A percentile compares a stretch with the other conserved stretches of the same genome.
Conservation (phyloP, 164 flowering plant genomes). For the Cinnamomum chago region DNA sequence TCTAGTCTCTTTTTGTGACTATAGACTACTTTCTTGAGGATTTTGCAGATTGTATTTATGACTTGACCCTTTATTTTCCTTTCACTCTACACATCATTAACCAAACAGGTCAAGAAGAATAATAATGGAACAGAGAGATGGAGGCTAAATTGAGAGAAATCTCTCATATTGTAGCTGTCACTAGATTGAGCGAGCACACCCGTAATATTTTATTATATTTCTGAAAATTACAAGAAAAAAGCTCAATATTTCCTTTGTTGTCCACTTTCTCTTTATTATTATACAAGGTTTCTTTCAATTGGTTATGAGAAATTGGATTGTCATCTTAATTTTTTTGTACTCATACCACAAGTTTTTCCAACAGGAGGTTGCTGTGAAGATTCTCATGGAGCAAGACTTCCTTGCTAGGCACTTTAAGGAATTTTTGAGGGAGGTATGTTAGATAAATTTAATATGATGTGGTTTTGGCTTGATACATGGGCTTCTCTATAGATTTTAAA, state of each 20-base stretch:
- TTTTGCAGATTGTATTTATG: no score
- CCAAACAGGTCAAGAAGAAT: no score
- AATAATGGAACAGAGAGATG: no score
- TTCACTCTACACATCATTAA: no score
- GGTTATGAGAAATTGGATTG: background rate
- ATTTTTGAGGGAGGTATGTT: constrained; percentile 79
- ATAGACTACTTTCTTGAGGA: no score
- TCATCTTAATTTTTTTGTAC: background rate
- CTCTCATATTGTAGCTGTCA: no score
- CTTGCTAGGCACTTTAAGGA: constrained; percentile 75
- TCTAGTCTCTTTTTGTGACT: no score
- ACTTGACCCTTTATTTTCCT: no score
- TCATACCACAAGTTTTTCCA: constrained; percentile 5
- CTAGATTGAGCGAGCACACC: no score
- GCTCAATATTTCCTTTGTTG: background rate
- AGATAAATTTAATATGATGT: background rate
- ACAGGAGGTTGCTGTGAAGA: constrained; percentile 98
- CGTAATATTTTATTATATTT: no score
- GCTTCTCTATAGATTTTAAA: background rate
- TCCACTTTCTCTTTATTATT: background rate
- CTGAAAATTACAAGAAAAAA: no score
- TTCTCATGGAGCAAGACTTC: constrained; percentile 95
- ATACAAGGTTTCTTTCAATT: background rate
- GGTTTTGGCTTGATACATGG: background rate
- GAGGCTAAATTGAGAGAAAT: no score